Conservation (phyloP, 495 filamentous ascomycete species). For the Cercophora samala region DNA sequence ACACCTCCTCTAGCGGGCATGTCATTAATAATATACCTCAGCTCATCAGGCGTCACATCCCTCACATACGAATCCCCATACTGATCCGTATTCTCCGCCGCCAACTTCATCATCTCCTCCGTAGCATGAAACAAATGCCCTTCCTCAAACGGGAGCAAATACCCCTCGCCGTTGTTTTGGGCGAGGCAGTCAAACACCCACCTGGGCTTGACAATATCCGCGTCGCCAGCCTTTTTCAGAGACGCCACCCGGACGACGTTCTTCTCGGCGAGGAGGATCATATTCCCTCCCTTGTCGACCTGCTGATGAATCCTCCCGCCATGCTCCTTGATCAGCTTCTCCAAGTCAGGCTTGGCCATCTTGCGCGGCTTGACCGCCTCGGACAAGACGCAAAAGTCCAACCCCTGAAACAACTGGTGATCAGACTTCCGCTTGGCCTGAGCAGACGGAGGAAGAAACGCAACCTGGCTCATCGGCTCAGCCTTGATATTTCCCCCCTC, state of each 20-base stretch:
- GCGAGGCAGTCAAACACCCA: slow-evolving; percentile 84
- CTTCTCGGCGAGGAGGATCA: slow-evolving; percentile 75
- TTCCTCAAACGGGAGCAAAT: slow-evolving; percentile 48
- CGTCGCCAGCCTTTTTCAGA: slow-evolving; percentile 63
- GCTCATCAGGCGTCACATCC: slow-evolving; percentile 62
- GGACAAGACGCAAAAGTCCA: slow-evolving; percentile 68
- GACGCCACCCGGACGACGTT: slow-evolving; percentile 83
- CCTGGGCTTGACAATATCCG: slow-evolving; percentile 69
- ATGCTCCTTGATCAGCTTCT: slow-evolving; percentile 79
- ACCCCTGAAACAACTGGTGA: slow-evolving; percentile 61
- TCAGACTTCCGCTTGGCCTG: slow-evolving; percentile 10
- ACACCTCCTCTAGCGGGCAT: slow-evolving; percentile 32
- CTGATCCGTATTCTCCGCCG: slow-evolving; percentile 60
- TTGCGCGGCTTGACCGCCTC: slow-evolving; percentile 50
- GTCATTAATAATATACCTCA: slow-evolving; percentile 53
- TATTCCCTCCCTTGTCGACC: slow-evolving; percentile 55
- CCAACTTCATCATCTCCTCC: slow-evolving; percentile 29
- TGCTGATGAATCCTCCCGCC: slow-evolving; percentile 82
- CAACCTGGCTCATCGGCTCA: neutral
- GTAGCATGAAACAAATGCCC: slow-evolving; percentile 51
- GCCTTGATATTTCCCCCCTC: neutral
- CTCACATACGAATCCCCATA: slow-evolving; percentile 83
- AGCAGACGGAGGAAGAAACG: neutral
- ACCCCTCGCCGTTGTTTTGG: slow-evolving; percentile 58
- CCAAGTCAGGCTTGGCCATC: slow-evolving; percentile 75